These are phyloP conservation scores for Cucurbita ficifolia DNA, from an alignment of 306 rosid species.

Conservation along the genomic window DNA sequence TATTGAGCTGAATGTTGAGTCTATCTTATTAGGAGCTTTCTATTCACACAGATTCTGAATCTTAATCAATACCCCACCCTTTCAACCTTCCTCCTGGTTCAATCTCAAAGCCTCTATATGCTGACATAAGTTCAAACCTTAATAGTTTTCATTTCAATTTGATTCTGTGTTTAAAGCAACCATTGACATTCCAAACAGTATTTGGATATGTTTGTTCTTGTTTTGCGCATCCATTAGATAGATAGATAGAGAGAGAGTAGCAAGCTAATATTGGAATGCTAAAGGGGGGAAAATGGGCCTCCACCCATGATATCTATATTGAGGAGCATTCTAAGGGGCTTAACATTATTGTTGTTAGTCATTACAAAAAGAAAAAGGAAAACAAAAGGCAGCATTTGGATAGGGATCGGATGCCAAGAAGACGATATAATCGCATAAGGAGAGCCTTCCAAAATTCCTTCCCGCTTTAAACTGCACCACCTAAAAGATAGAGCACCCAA, in stretches of 20 bases:
- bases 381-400: slow-evolving; percentile 2
- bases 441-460: slow-evolving; percentile 7
- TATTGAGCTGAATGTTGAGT: slow-evolving; percentile 4
- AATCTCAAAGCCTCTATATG: background rate
- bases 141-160: background rate
- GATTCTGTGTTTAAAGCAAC: background rate
- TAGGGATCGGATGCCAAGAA: slow-evolving; percentile 11
- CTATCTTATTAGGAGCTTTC: background rate
- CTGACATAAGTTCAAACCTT: slow-evolving; percentile 1
- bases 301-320: slow-evolving; percentile 1
- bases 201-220: slow-evolving; percentile 1
- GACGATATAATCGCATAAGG: slow-evolving; percentile 4
- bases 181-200: slow-evolving; percentile 1
- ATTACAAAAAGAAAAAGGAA: background rate
- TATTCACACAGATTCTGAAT: slow-evolving; percentile 5
- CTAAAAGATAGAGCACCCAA: slow-evolving; percentile 1
- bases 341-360: slow-evolving; percentile 6
- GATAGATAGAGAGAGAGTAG: background rate
- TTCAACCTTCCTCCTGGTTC: background rate
- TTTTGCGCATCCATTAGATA: background rate
- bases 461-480: slow-evolving; percentile 11
- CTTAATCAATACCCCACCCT: background rate
- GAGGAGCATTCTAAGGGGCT: background rate
- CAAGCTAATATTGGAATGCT: background rate
- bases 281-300: background rate